A percentile compares a stretch with the other conserved stretches of the same genome.
Conservation (phyloP, 2,329 filamentous ascomycete genomes). For the Aspergillus unguis region DNA sequence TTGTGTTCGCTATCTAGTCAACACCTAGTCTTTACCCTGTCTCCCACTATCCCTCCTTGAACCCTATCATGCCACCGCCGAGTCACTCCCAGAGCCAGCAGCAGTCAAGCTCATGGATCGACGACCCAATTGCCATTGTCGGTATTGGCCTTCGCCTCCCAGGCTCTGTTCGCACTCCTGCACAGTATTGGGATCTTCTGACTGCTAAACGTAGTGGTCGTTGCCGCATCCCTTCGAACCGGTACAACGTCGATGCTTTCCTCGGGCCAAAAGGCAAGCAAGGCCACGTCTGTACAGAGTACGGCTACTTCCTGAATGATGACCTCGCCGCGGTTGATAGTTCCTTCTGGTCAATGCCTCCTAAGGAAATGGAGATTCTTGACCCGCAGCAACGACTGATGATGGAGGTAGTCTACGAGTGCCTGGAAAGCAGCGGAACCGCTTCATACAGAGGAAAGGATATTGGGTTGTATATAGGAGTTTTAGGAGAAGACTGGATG, state of each 20-base stretch:
- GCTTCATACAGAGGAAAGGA: conserved; percentile 27
- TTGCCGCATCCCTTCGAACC: conserved; percentile 19
- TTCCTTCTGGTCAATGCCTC: conserved; percentile 25
- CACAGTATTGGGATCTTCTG: conserved; percentile 24
- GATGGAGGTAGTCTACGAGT: conserved; percentile 32
- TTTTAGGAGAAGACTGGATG: conserved; percentile 26
- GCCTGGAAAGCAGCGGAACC: conserved; percentile 29
- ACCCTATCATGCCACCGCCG: too few species aligned
- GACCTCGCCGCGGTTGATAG: conserved; percentile 25
- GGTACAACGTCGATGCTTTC: conserved; percentile 25
- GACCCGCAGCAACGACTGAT: conserved; percentile 35
- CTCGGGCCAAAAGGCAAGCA: conserved; percentile 17
- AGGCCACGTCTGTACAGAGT: conserved; percentile 1
- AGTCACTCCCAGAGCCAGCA: too few species aligned
- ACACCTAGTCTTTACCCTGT: background rate
- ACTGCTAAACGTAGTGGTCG: conserved; percentile 16
- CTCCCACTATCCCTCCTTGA: background rate
- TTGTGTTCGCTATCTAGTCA: background rate
- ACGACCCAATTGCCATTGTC: conserved; percentile 11
- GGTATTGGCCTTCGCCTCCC: conserved; percentile 19
- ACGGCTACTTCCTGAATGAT: conserved; percentile 28
- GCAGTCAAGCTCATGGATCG: background rate
- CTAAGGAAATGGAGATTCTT: conserved; percentile 21
- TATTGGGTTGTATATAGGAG: conserved; percentile 28
- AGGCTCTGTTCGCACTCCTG: conserved; percentile 15